Percentiles rank a stretch among this genome's conserved stretches.
Evolutionary conservation across 768 basidiomycete species (phyloP).

Genomic region (Tricholoma terreum): DNA sequence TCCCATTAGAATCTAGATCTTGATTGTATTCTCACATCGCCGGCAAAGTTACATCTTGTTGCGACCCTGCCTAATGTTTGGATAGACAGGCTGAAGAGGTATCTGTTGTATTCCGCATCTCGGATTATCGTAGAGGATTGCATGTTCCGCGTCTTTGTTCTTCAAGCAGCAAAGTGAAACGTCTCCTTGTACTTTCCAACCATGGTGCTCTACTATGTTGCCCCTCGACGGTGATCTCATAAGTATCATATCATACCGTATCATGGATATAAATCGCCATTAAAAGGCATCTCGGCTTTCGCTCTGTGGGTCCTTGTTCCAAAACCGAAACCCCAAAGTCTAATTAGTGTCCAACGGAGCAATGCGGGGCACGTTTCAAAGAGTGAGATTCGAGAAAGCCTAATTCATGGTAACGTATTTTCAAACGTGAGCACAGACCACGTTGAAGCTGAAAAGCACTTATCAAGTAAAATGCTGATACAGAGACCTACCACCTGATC

Average conservation of each 20-base stretch:
- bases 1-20: not conserved
- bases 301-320: not conserved
- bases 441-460: not conserved
- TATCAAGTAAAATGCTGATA: not conserved
- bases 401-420: not conserved
- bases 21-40: not conserved
- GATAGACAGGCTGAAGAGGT: not conserved
- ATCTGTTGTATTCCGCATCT: not conserved
- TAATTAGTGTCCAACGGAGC: not conserved
- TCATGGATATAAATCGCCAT: not conserved
- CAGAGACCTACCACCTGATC: slow-evolving; percentile 9
- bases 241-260: not conserved
- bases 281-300: not conserved
- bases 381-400: not conserved
- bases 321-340: not conserved
- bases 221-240: not conserved
- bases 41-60: not conserved
- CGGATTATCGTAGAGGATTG: not conserved
- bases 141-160: not conserved
- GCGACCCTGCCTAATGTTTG: not conserved
- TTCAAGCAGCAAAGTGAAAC: not conserved
- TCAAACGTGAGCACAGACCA: not conserved
- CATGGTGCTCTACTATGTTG: not conserved
- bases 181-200: not conserved
- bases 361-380: not conserved